Evolutionary conservation across 495 filamentous ascomycete species (phyloP), one percentile per base, ranked within the genome.

Genomic region (Viridothelium virens): DNA sequence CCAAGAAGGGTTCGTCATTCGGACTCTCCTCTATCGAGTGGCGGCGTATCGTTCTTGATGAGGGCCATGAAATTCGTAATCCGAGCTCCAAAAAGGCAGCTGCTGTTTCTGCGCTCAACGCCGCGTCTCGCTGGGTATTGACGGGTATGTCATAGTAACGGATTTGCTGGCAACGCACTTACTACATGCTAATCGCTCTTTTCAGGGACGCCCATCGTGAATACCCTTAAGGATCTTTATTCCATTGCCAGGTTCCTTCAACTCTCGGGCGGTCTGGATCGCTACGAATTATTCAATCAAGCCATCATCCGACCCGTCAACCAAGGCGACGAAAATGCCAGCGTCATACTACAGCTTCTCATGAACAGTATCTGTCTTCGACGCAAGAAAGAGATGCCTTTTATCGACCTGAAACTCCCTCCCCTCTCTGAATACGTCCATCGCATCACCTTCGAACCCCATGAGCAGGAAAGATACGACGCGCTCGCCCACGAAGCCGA

Each of bases 41-140:
- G 91, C 84, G 88, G 36, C 88, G 92, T 18, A 78, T 96, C 12
- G 87, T 96, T 11, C 79, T 96, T 5, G 92, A 96, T 67, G 92
- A 97, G 79, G 92, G 89, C 0, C 92, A 97, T 72, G 87, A 79
- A 1, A 91, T 96, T 64, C 84, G 92, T 33, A 96, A 95, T 68
- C 86, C 85, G 33, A 82, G 83, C 44, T 88, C 91, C 0, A 90
- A 90, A 70, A 82, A 80, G 3, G 82, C 91, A 0, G 74, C 86
- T 61, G 89, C 91, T 12, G 90, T 86, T 2, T 85, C 79, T 66
- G 78, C 76, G 62, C 73, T 97, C 10, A 73, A 84, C 12, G 89
- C 92, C 0, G 80, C 85, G 48, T 89, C 89, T 38, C 82, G 89
- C 71, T 97, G 92, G 92, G 86, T 86, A 0, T 74, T 96, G 18